Evolutionary conservation across 83 land plant species (phyloP), one percentile per base, ranked within the genome.

Genomic region (Diphasiastrum complanatum): DNA sequence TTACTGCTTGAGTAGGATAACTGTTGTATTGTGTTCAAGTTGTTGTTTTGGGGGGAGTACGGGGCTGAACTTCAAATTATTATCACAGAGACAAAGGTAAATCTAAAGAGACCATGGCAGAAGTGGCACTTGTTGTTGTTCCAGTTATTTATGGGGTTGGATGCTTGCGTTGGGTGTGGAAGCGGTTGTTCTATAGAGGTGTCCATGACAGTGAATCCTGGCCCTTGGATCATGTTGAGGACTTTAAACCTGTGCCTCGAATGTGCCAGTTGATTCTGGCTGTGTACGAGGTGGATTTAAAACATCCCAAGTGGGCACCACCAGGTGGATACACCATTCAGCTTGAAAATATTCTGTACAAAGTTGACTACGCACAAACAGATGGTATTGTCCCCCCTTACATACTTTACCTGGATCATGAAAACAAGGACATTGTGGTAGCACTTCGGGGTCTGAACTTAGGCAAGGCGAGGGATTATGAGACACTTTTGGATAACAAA

Each of bases 361-460:
- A 76, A 12, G 77, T 48, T 34, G 61, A 55, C 64, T 76, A 83
- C 56, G 48, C 46, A 35, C 48, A 80, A 14, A 80, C 77, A 31
- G 45, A 1, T 2, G 83, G 87, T 18, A 68, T 23, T 26, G 74
- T 78, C 25, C 96, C 96, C 5, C 90, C 95, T 5, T 91, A 87
- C 74, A 45, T 91, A 32, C 77, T 91, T 47, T 87, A 87, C 76
- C 51, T 53, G 40, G 95, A 87, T 67, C 86, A 79, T 58, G 62
- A 57, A 11, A 47, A 54, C 33, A 49, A 56, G 23, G 95, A 91
- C 69, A 75, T 91, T 30, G 71, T 85, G 5, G 64, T 91, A 35
- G 89, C 89, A 28, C 65, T 91, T 23, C 79, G 97, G 16, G 97
- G 97, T 33, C 72, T 91, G 37, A 87, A 85, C 33, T 75, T 91